phyloP scores from a whole-genome alignment of 2,329 filamentous ascomycete genomes.

The Acrocalymma vagum region DNA sequence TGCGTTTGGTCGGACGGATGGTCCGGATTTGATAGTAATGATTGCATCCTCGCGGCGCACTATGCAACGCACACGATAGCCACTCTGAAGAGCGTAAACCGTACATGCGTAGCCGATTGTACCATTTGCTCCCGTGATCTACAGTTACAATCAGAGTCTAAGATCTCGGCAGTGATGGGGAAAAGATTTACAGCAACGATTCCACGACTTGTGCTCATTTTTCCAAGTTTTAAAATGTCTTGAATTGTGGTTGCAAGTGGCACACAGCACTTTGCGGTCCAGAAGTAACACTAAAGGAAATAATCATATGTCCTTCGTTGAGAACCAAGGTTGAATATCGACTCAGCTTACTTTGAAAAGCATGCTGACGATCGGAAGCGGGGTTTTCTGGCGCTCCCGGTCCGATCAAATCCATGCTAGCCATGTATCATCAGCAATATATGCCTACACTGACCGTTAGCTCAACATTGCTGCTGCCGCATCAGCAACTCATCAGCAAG shows the following conservation, averaged over 20 bases:
- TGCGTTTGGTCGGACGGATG: conserved; percentile 33
- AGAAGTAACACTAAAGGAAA: conserved; percentile 4
- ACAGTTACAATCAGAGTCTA: conserved; percentile 3
- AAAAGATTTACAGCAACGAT: conserved; percentile 33
- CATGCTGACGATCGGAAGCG: too few relatives aligned
- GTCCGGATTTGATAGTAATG: conserved; percentile 28
- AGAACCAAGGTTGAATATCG: too few relatives aligned
- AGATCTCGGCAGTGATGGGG: not conserved
- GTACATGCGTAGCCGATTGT: conserved; percentile 43
- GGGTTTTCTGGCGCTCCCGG: too few relatives aligned
- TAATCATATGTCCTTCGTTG: conserved; percentile 4
- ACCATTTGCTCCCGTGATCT: conserved; percentile 47
- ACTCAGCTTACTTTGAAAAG: too few relatives aligned
- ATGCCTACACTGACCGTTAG: too few relatives aligned
- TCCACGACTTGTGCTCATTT: conserved; percentile 21
- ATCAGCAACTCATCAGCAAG: too few relatives aligned
- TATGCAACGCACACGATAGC: conserved; percentile 44
- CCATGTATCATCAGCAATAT: too few relatives aligned
- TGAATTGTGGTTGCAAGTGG: not conserved
- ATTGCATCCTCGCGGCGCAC: conserved; percentile 39
- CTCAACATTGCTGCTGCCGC: too few relatives aligned
- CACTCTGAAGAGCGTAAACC: conserved; percentile 31
- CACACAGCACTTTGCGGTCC: too few relatives aligned
- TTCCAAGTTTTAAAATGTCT: conserved; percentile 9
- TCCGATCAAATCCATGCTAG: too few relatives aligned